phyloP scores from a whole-genome alignment of 192 early-diverging fungal species.

The Borealophlyctis nickersoniae region DNA sequence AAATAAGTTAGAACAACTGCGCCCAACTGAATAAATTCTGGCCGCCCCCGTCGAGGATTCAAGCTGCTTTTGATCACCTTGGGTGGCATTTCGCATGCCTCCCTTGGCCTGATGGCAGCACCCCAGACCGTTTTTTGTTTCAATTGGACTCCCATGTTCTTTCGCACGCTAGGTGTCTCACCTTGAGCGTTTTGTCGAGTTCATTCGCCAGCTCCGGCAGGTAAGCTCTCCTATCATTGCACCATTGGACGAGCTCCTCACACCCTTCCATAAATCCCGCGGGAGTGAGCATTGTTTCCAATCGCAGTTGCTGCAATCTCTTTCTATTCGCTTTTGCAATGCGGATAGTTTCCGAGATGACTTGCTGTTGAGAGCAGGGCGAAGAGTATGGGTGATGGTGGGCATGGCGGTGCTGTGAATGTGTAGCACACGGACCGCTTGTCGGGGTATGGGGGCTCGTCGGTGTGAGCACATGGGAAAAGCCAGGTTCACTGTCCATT shows the following conservation, averaged over 20 bases:
- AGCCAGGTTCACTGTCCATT: too few relatives aligned
- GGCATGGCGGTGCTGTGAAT: not conserved
- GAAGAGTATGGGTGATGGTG: not conserved
- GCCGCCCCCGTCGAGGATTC: too few relatives aligned
- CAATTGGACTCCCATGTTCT: not conserved
- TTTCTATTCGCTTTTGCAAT: constrained; percentile 7
- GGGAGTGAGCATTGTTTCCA: constrained; percentile 13
- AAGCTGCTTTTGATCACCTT: too few relatives aligned
- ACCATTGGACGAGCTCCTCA: constrained; percentile 24
- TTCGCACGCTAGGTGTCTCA: not conserved
- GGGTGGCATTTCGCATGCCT: not conserved
- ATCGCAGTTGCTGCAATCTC: constrained; percentile 12
- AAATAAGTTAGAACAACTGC: constrained; percentile 3
- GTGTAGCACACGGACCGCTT: not conserved
- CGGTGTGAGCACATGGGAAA: too few relatives aligned
- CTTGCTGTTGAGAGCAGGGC: not conserved
- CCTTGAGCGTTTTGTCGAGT: constrained; percentile 22
- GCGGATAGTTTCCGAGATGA: not conserved
- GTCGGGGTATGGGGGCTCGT: too few relatives aligned
- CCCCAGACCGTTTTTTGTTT: not conserved
- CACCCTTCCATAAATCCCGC: constrained; percentile 22
- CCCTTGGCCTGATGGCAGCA: not conserved
- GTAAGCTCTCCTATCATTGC: constrained; percentile 31
- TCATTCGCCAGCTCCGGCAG: constrained; percentile 21
- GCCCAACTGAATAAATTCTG: too few relatives aligned